phyloP scores from a whole-genome alignment of 345 rosid genomes.

The Euphorbia pulcherrima region DNA sequence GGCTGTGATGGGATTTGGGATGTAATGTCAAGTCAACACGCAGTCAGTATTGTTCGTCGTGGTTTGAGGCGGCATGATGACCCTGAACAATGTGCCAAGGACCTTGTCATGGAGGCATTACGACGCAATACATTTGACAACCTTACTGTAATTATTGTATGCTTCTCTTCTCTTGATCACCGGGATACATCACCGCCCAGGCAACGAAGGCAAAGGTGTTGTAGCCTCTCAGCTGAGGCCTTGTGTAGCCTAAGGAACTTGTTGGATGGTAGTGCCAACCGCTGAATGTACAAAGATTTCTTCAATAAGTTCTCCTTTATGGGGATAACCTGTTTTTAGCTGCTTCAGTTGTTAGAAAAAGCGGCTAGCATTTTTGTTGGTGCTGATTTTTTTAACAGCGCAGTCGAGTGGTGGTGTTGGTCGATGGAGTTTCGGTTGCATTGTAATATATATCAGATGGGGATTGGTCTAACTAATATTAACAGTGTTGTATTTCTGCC shows the following conservation, averaged over 20 bases:
- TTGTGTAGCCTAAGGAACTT: conserved; percentile 55
- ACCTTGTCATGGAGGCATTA: conserved; percentile 76
- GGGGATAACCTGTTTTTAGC: conserved; percentile 32
- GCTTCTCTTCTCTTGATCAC: conserved; percentile 49
- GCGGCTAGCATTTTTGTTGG: conserved; percentile 41
- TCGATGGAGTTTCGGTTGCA: neutral
- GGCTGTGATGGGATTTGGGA: conserved; percentile 97
- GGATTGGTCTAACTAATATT: neutral
- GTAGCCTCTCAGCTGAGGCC: conserved; percentile 65
- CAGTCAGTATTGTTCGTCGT: conserved; percentile 56
- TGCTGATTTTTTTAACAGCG: conserved; percentile 16
- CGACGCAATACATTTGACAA: conserved; percentile 58
- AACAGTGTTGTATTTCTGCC: conserved; percentile 4
- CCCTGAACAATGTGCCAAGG: conserved; percentile 68
- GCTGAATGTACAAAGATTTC: conserved; percentile 22
- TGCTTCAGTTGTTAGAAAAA: conserved; percentile 40
- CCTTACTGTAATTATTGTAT: conserved; percentile 69
- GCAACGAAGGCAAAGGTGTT: conserved; percentile 46
- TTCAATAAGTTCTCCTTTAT: conserved; percentile 3
- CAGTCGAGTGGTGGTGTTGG: conserved; percentile 23
- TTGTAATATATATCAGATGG: neutral
- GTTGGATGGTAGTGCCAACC: conserved; percentile 41
- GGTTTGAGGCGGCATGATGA: conserved; percentile 58
- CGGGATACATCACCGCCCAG: conserved; percentile 34
- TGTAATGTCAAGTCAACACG: conserved; percentile 82